phyloP scores from a whole-genome alignment of 179 eudicot genomes.

The Nepenthes alata region DNA sequence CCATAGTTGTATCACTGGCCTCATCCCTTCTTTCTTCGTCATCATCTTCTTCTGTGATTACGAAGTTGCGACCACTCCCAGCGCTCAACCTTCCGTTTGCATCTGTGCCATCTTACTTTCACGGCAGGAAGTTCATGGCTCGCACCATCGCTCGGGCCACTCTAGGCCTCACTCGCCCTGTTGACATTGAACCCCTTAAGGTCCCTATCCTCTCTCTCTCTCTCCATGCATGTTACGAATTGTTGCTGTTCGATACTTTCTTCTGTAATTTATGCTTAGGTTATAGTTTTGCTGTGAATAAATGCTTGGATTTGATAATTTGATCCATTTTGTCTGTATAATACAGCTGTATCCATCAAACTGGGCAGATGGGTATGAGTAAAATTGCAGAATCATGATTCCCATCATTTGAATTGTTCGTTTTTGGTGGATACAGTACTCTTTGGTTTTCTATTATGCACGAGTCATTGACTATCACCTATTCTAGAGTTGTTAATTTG shows the following conservation, averaged over 20 bases:
- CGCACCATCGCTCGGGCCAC: conserved; percentile 33
- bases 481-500: too few relatives aligned
- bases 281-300: background rate
- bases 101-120: conserved; percentile 10
- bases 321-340: too few relatives aligned
- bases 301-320: background rate
- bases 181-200: conserved; percentile 38
- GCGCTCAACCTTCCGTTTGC: conserved; percentile 16
- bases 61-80: conserved; percentile 28
- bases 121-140: conserved; percentile 35
- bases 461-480: too few relatives aligned
- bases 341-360: too few relatives aligned
- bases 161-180: conserved; percentile 69
- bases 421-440: too few relatives aligned
- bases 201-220: conserved; percentile 15
- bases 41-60: conserved; percentile 19
- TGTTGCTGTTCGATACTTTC: background rate
- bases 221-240: background rate
- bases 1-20: conserved; percentile 21
- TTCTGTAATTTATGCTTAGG: background rate
- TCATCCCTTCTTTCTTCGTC: conserved; percentile 13
- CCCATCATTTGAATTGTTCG: too few relatives aligned
- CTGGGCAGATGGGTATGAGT: too few relatives aligned
- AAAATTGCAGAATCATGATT: too few relatives aligned
- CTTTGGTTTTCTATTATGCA: too few relatives aligned